Evolutionary conservation across 2,329 filamentous ascomycete genomes (phyloP).

Genomic region (Fusarium sp.): DNA sequence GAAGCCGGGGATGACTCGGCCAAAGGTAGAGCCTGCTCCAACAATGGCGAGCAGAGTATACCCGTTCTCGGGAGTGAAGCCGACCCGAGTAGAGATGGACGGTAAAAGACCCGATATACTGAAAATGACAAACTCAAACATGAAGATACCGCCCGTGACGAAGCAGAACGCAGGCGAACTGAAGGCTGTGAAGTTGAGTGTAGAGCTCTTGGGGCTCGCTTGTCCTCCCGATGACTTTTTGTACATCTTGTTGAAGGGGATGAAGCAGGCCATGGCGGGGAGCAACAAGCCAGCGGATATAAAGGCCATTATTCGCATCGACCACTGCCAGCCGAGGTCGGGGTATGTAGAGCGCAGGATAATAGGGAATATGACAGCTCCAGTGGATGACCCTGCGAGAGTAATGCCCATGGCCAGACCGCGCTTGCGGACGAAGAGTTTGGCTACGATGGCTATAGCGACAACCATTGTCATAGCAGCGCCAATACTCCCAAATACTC

Average conservation of each 20-base stretch:
- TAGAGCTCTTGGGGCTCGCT: slow-evolving; percentile 29
- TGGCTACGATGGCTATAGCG: slow-evolving; percentile 52
- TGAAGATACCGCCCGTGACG: slow-evolving; percentile 57
- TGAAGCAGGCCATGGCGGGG: slow-evolving; percentile 52
- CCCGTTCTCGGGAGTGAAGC: slow-evolving; percentile 54
- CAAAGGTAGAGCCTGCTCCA: slow-evolving; percentile 58
- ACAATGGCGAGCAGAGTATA: slow-evolving; percentile 60
- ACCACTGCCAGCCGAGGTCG: slow-evolving; percentile 52
- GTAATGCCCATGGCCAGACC: slow-evolving; percentile 48
- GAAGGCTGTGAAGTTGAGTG: slow-evolving; percentile 57
- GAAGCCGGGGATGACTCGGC: slow-evolving; percentile 59
- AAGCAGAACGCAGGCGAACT: slow-evolving; percentile 57
- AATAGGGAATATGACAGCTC: slow-evolving; percentile 52
- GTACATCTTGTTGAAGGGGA: slow-evolving; percentile 47
- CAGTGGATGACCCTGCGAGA: slow-evolving; percentile 46
- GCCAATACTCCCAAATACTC: slow-evolving; percentile 58
- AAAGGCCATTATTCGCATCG: slow-evolving; percentile 51
- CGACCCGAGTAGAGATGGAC: slow-evolving; percentile 56
- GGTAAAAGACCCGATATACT: slow-evolving; percentile 61
- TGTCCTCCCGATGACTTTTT: slow-evolving; percentile 13
- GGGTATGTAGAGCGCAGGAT: slow-evolving; percentile 50
- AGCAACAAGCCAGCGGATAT: slow-evolving; percentile 47
- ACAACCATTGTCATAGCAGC: slow-evolving; percentile 54
- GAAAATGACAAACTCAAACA: slow-evolving; percentile 63
- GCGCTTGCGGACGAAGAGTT: slow-evolving; percentile 45